A percentile compares a stretch with the other conserved stretches of the same genome.
Conservation (phyloP, 2,329 filamentous ascomycete genomes). For the Trichoderma sp. region DNA sequence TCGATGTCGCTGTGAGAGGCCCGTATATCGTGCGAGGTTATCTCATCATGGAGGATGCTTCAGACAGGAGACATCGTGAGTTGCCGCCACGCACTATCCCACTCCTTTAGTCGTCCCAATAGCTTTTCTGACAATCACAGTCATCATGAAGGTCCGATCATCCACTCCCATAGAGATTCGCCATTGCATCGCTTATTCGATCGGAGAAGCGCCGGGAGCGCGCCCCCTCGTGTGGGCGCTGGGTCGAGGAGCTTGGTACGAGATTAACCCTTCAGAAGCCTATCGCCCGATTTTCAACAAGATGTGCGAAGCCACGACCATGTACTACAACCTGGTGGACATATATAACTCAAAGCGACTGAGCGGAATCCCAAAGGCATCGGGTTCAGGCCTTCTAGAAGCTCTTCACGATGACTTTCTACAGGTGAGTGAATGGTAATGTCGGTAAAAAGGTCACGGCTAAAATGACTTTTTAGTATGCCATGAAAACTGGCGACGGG, state of each 20-base stretch:
- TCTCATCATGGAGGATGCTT: conserved; percentile 53
- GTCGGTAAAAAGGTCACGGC: neutral
- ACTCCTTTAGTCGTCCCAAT: neutral
- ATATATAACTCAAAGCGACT: conserved; percentile 48
- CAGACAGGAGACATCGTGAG: conserved; percentile 42
- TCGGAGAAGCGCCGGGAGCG: conserved; percentile 55
- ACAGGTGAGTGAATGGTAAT: conserved; percentile 3
- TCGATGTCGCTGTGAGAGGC: conserved; percentile 60
- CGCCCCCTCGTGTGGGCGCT: conserved; percentile 64
- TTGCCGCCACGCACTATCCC: conserved; percentile 16
- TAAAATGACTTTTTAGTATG: conserved; percentile 44
- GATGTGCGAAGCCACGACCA: conserved; percentile 63
- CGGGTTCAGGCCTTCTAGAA: conserved; percentile 23
- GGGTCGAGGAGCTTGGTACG: conserved; percentile 64
- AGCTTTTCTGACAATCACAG: conserved; percentile 31
- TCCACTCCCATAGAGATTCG: conserved; percentile 54
- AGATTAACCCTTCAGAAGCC: conserved; percentile 59
- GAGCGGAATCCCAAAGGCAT: conserved; percentile 36
- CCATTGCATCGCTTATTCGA: conserved; percentile 53
- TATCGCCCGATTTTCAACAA: conserved; percentile 60
- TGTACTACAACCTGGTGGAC: conserved; percentile 65
- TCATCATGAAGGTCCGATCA: conserved; percentile 37
- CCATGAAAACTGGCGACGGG: conserved; percentile 55
- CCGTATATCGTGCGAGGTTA: conserved; percentile 64
- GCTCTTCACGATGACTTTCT: conserved; percentile 37